phyloP scores from a whole-genome alignment of 768 basidiomycete species.

The Russula emetica region DNA sequence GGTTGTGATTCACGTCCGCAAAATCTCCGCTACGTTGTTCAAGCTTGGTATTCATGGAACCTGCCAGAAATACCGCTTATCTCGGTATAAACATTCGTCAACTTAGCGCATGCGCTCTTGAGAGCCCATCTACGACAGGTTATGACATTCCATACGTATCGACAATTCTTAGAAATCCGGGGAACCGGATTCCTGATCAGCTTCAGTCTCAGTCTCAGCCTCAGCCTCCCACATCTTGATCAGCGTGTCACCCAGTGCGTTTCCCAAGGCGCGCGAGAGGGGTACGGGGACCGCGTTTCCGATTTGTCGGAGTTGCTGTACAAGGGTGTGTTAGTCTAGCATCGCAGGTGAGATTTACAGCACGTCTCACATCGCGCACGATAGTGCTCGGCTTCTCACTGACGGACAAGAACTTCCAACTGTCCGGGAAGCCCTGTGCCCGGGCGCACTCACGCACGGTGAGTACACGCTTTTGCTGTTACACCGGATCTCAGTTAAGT shows the following conservation, averaged over 20 bases:
- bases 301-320: conserved; percentile 69
- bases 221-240: conserved; percentile 33
- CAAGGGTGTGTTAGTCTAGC: background rate
- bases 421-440: conserved; percentile 75
- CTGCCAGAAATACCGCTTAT: background rate
- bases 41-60: background rate
- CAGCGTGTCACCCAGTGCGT: conserved; percentile 43
- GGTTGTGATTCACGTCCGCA: background rate
- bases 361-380: conserved; percentile 50
- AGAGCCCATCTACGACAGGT: background rate
- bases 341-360: background rate
- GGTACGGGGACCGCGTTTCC: conserved; percentile 78
- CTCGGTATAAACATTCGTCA: background rate
- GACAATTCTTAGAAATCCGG: conserved; percentile 7
- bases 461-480: conserved; percentile 66
- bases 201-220: conserved; percentile 10
- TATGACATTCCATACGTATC: background rate
- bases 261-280: conserved; percentile 59
- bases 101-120: background rate
- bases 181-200: conserved; percentile 8
- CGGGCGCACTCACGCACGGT: conserved; percentile 42
- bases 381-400: conserved; percentile 37
- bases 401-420: conserved; percentile 55
- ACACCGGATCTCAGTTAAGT: background rate
- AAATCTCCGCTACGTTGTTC: too few relatives aligned